These are phyloP conservation scores for Hericium rajendrae DNA, from an alignment of 768 basidiomycete genomes.

Conservation along the genomic window DNA sequence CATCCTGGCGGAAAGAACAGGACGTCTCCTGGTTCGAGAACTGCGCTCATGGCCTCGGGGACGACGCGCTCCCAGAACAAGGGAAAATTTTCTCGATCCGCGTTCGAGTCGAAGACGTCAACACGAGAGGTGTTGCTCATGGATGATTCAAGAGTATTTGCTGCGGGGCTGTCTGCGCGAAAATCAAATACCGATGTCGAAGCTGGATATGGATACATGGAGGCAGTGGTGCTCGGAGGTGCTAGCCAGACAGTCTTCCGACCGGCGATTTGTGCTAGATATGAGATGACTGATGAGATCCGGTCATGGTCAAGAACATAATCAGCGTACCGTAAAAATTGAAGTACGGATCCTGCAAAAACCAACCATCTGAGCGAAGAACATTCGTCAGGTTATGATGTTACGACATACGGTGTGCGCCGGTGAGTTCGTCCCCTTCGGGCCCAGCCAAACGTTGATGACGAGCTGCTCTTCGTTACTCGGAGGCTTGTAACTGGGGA, in stretches of 20 bases:
- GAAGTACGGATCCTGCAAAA: slow-evolving; percentile 77
- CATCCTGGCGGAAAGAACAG: slow-evolving; percentile 86
- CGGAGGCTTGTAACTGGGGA: slow-evolving; percentile 52
- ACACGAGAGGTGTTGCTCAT: slow-evolving; percentile 76
- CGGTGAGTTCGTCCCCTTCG: slow-evolving; percentile 69
- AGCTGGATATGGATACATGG: slow-evolving; percentile 51
- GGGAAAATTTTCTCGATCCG: slow-evolving; percentile 27
- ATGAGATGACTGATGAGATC: neutral
- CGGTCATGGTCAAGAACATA: neutral
- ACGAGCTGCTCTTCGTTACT: slow-evolving; percentile 53
- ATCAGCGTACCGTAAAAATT: slow-evolving; percentile 70
- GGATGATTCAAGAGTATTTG: slow-evolving; percentile 32
- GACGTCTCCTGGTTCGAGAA: slow-evolving; percentile 74
- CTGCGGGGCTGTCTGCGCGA: slow-evolving; percentile 27
- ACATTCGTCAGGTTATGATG: neutral
- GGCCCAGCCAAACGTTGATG: slow-evolving; percentile 79
- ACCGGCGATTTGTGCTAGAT: slow-evolving; percentile 78
- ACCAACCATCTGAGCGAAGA: neutral
- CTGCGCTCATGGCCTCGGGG: slow-evolving; percentile 48
- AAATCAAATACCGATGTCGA: slow-evolving; percentile 4
- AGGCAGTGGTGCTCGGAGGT: slow-evolving; percentile 44
- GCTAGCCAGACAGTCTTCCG: slow-evolving; percentile 89
- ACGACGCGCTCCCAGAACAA: slow-evolving; percentile 49
- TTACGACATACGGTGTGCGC: slow-evolving; percentile 70
- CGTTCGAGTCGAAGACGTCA: slow-evolving; percentile 54